Evolutionary conservation across 495 filamentous ascomycete species (phyloP).

Genomic region (Amniculicola lignicola): DNA sequence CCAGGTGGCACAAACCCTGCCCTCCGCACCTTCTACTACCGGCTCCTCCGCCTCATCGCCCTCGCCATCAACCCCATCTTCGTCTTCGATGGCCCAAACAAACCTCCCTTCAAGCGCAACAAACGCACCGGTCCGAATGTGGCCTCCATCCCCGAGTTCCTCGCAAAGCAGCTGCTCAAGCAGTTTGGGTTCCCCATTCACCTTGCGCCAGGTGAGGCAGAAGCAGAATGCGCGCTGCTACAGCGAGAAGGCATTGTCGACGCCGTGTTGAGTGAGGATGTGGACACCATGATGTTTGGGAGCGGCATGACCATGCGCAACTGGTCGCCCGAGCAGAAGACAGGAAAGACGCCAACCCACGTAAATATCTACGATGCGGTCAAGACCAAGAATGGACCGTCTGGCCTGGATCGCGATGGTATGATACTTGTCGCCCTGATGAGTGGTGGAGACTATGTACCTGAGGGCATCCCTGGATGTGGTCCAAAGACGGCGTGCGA

Average conservation of each 20-base stretch:
- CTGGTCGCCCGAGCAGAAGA: constrained; percentile 70
- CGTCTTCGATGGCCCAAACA: constrained; percentile 89
- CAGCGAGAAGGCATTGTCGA: constrained; percentile 85
- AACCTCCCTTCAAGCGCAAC: constrained; percentile 87
- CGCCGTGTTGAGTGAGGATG: constrained; percentile 93
- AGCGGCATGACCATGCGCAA: constrained; percentile 73
- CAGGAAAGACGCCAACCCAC: constrained; percentile 71
- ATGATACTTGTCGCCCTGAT: constrained; percentile 96
- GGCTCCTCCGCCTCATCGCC: constrained; percentile 76
- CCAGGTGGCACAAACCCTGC: constrained; percentile 84
- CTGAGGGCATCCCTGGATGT: constrained; percentile 82
- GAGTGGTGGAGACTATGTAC: constrained; percentile 92
- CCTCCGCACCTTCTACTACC: constrained; percentile 87
- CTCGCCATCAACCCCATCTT: constrained; percentile 85
- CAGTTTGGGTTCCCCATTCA: constrained; percentile 83
- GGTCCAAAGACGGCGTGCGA: constrained; percentile 85
- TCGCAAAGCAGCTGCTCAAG: constrained; percentile 70
- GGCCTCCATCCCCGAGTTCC: constrained; percentile 48
- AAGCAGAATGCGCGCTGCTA: constrained; percentile 89
- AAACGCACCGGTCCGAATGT: constrained; percentile 52
- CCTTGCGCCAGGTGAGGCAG: constrained; percentile 90
- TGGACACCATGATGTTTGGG: constrained; percentile 98
- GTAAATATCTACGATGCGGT: constrained; percentile 71
- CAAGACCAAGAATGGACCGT: constrained; percentile 49
- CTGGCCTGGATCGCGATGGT: constrained; percentile 70